Evolutionary conservation across 73 alveolate genomes (phyloP).

Genomic region (Tetrahymena thermophila): DNA sequence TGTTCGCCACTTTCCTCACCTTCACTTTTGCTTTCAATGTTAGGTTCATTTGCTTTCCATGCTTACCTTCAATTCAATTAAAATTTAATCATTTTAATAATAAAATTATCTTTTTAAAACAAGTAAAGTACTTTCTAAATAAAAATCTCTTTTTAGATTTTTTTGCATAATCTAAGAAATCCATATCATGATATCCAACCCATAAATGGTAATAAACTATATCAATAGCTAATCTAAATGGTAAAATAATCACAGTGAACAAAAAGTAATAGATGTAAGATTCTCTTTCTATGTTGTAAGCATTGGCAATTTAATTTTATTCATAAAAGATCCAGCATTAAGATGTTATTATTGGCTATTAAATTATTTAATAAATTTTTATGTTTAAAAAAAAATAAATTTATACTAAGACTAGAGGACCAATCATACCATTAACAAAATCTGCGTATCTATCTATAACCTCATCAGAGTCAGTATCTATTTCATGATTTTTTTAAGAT

Average conservation of each 20-base stretch:
- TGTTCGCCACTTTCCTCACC: background rate
- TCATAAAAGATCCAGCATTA: background rate
- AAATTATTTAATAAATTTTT: background rate
- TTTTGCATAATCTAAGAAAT: constrained; percentile 12
- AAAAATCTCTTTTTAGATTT: constrained; percentile 11
- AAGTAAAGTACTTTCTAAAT: constrained; percentile 7
- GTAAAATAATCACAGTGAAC: background rate
- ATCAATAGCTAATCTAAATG: constrained; percentile 26
- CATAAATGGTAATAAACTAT: constrained; percentile 16
- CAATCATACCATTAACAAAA: background rate
- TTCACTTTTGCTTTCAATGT: background rate
- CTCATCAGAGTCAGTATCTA: background rate
- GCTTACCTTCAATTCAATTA: background rate
- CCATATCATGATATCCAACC: constrained; percentile 22
- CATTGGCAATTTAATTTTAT: background rate
- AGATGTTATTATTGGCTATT: background rate
- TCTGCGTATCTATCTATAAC: background rate
- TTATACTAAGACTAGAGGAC: background rate
- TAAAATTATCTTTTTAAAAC: background rate
- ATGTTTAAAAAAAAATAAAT: background rate
- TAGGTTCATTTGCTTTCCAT: background rate
- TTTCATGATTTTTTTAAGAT: background rate
- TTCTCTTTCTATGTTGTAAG: background rate
- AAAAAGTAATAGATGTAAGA: background rate
- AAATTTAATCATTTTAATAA: background rate